These are phyloP conservation scores for Alternaria alternata DNA, from an alignment of 2,329 filamentous ascomycete genomes.

Conservation along the genomic window DNA sequence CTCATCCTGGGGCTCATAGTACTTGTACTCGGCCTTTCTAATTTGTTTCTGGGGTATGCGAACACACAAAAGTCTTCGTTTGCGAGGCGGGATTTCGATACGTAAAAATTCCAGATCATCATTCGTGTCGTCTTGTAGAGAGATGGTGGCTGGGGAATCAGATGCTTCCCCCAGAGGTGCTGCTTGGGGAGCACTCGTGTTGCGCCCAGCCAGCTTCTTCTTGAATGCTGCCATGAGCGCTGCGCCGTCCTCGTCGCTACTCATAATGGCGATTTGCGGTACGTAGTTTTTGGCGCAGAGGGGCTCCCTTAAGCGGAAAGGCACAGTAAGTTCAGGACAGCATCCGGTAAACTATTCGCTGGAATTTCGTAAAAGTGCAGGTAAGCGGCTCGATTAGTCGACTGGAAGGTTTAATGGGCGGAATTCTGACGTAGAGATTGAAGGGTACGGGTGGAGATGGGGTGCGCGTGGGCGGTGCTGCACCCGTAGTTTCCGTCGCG, in stretches of 20 bases:
- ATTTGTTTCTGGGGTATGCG: constrained; percentile 30
- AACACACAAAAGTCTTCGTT: constrained; percentile 34
- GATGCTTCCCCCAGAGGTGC: constrained; percentile 14
- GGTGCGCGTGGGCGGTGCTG: not conserved
- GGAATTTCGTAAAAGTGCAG: not conserved
- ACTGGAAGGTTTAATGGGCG: accelerated
- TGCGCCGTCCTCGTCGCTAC: constrained; percentile 33
- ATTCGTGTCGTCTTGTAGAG: constrained; percentile 22
- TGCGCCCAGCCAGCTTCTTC: constrained; percentile 11
- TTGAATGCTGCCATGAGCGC: constrained; percentile 43
- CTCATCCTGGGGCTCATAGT: constrained; percentile 41
- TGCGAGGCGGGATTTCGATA: not conserved
- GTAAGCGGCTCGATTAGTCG: not conserved
- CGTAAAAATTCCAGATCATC: not conserved
- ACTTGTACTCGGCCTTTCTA: constrained; percentile 45
- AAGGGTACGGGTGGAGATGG: not conserved
- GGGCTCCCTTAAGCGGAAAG: not conserved
- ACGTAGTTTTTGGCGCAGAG: not conserved
- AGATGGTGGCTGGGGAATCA: constrained; percentile 21
- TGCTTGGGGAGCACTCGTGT: not conserved
- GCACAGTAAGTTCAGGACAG: not conserved
- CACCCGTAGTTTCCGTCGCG: not conserved
- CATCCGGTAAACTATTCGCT: not conserved
- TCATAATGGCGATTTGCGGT: constrained; percentile 26
- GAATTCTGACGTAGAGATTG: not conserved